Evolutionary conservation across 2,329 filamentous ascomycete genomes (phyloP).

Genomic region (Epichloe gansuensis): DNA sequence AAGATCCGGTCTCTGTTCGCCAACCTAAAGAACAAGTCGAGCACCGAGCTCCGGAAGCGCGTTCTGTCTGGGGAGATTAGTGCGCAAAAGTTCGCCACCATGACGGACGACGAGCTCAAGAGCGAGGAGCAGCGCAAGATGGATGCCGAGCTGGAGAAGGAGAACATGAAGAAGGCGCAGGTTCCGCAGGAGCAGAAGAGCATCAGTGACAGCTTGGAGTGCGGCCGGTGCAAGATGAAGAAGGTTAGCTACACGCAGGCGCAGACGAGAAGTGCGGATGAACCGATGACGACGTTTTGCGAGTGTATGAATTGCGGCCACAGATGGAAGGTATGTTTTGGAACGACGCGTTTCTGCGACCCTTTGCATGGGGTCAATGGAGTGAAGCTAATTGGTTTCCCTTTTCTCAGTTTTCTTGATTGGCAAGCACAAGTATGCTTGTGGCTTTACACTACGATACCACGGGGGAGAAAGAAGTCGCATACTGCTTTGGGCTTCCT

Average conservation of each 20-base stretch:
- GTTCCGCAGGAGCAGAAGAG: conserved; percentile 84
- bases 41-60: conserved; percentile 60
- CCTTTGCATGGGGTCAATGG: neutral
- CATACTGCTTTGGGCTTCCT: neutral
- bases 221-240: conserved; percentile 83
- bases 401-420: conserved; percentile 1
- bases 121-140: conserved; percentile 66
- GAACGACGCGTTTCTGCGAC: too few relatives aligned
- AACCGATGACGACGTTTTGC: conserved; percentile 74
- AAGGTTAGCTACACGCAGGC: conserved; percentile 94
- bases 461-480: neutral
- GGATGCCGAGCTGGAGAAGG: conserved; percentile 65
- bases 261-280: conserved; percentile 89
- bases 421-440: neutral
- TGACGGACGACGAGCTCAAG: conserved; percentile 86
- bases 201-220: conserved; percentile 77
- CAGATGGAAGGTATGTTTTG: conserved; percentile 52
- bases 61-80: conserved; percentile 65
- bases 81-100: conserved; percentile 63
- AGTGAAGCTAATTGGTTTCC: neutral
- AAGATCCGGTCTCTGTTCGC: conserved; percentile 90
- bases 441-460: conserved; percentile 1
- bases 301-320: conserved; percentile 58
- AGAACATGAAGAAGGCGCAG: conserved; percentile 97
- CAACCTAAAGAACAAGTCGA: conserved; percentile 88